These are phyloP conservation scores for Hylodesmum podocarpum DNA, from an alignment of 306 rosid species.

Conservation along the genomic window DNA sequence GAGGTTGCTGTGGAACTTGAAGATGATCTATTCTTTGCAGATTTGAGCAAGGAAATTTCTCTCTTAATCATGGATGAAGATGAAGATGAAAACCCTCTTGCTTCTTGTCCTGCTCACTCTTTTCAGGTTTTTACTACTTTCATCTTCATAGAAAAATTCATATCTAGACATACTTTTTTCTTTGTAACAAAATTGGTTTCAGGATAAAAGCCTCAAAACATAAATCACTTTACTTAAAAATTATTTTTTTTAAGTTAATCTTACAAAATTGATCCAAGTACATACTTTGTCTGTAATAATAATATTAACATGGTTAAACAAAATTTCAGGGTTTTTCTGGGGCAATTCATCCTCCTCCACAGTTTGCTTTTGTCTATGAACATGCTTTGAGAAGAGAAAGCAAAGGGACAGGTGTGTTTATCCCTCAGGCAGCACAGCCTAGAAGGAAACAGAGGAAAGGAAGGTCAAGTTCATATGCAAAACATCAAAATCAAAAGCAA, in stretches of 20 bases:
- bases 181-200: no score
- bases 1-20: constrained; percentile 60
- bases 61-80: constrained; percentile 92
- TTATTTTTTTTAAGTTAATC: no score
- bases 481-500: constrained; percentile 55
- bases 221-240: no score
- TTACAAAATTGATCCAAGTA: no score
- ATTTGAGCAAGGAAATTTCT: constrained; percentile 84
- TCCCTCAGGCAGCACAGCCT: constrained; percentile 72
- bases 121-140: constrained; percentile 54
- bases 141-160: not conserved
- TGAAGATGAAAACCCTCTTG: constrained; percentile 67
- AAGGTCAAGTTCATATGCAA: constrained; percentile 56
- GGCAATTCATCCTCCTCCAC: constrained; percentile 58
- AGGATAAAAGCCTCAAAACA: no score
- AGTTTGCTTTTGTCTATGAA: constrained; percentile 44
- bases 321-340: constrained; percentile 59
- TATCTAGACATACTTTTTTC: not conserved
- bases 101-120: constrained; percentile 53
- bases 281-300: not conserved
- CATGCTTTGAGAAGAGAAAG: constrained; percentile 63
- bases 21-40: constrained; percentile 82
- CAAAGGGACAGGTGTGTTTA: constrained; percentile 98
- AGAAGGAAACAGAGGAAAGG: constrained; percentile 72
- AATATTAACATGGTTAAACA: not conserved